Conservation (phyloP, 768 basidiomycete genomes). For the Lactifluus hygrophoroides region DNA sequence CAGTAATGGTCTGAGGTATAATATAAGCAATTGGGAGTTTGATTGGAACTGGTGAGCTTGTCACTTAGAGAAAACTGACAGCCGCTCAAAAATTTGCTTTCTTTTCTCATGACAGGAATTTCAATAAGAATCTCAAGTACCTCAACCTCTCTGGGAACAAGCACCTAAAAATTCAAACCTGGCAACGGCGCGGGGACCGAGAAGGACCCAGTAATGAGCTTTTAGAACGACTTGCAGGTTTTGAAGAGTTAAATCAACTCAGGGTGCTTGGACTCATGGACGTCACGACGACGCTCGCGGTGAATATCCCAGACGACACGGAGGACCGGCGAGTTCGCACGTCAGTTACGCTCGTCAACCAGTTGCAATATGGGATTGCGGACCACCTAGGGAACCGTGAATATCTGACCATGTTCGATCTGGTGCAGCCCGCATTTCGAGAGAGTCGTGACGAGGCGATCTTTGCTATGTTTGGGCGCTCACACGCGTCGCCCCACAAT, state of each 20-base stretch:
- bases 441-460: constrained; percentile 71
- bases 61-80: neutral
- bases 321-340: constrained; percentile 90
- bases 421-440: constrained; percentile 83
- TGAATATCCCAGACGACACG: constrained; percentile 67
- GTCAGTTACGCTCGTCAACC: constrained; percentile 78
- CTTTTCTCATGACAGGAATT: constrained; percentile 58
- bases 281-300: constrained; percentile 58
- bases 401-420: constrained; percentile 81
- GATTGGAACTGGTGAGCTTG: constrained; percentile 93
- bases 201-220: constrained; percentile 23
- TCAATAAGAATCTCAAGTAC: constrained; percentile 86
- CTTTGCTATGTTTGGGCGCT: constrained; percentile 93
- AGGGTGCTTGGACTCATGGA: constrained; percentile 97
- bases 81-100: neutral
- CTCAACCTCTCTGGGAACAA: constrained; percentile 98
- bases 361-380: constrained; percentile 94
- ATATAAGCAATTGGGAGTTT: constrained; percentile 96
- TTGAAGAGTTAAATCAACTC: constrained; percentile 76
- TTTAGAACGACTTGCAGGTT: constrained; percentile 53
- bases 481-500: constrained; percentile 47
- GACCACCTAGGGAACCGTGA: constrained; percentile 80
- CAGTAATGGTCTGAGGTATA: constrained; percentile 90
- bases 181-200: constrained; percentile 32
- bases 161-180: constrained; percentile 88